Evolutionary conservation across 1,139 yeast species (phyloP), one percentile per base, ranked within the genome.

Genomic region (Pichia sp.): DNA sequence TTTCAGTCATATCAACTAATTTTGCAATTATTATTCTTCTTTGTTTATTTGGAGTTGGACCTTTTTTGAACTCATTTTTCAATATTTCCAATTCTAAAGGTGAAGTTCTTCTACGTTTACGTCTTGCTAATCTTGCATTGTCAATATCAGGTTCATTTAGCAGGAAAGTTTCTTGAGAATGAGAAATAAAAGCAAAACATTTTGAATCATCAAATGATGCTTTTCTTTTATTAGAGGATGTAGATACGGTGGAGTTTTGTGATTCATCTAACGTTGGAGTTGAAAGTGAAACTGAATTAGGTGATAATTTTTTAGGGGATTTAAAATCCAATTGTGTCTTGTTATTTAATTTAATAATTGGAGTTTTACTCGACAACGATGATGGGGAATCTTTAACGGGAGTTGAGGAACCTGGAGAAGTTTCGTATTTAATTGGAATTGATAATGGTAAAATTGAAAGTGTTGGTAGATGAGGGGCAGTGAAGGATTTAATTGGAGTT

Each of bases 71-170:
- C 70, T 89, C 96, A 45, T 75, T 71, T 69, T 90, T 93, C 54
- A 93, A 77, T 50, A 93, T 82, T 42, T 84, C 76, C 58, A 91
- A 76, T 68, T 93, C 98, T 55, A 80, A 78, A 5, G 96, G 95
- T 2, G 96, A 84, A 0, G 99, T 93, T 73, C 98, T 86, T 72
- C 99, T 83, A 69, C 99, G 81, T 67, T 91, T 91, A 53, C 97
- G 81, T 63, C 97, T 83, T 1, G 96, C 96, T 58, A 90, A 73
- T 46, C 91, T 91, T 28, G 90, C 91, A 65, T 90, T 88, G 67
- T 90, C 96, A 52, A 89, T 88, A 49, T 82, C 73, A 1, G 97
- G 96, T 65, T 87, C 95, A 60, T 84, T 87, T 31, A 79, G 73
- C 10, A 66, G 55, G 66, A 82, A 90, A 0, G 96, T 87, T 29